Evolutionary conservation across 1,284 basidiomycete species (phyloP).

Genomic region (Flammula alnicola): DNA sequence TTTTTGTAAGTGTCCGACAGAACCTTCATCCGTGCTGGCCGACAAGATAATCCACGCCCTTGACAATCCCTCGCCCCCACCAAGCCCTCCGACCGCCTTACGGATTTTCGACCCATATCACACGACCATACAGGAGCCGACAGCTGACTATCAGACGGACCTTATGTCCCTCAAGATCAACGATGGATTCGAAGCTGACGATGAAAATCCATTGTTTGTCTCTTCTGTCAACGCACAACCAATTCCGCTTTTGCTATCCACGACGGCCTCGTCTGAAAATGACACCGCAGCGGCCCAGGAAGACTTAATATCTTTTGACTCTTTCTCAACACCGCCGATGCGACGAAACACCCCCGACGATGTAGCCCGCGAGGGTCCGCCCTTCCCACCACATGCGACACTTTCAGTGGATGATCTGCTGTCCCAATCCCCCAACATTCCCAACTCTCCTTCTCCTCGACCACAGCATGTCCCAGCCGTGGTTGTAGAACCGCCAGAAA

Average conservation of each 20-base stretch:
- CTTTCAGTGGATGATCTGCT: slow-evolving; percentile 47
- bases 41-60: slow-evolving; percentile 66
- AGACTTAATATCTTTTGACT: slow-evolving; percentile 47
- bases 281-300: slow-evolving; percentile 20
- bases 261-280: slow-evolving; percentile 16
- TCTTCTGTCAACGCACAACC: slow-evolving; percentile 15
- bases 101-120: slow-evolving; percentile 25
- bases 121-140: slow-evolving; percentile 15
- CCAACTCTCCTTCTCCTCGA: background rate
- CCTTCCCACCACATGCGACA: slow-evolving; percentile 6
- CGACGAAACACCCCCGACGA: background rate
- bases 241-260: background rate
- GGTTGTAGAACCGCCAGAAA: slow-evolving; percentile 6
- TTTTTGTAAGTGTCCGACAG: slow-evolving; percentile 27
- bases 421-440: slow-evolving; percentile 36
- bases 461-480: slow-evolving; percentile 5
- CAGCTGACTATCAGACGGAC: slow-evolving; percentile 25
- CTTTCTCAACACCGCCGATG: slow-evolving; percentile 19
- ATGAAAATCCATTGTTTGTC: slow-evolving; percentile 1
- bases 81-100: slow-evolving; percentile 40
- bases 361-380: slow-evolving; percentile 6
- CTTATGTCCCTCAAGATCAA: slow-evolving; percentile 23
- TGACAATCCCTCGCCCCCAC: slow-evolving; percentile 78
- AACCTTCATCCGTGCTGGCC: slow-evolving; percentile 69
- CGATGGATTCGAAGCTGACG: slow-evolving; percentile 8